These are phyloP conservation scores for Stipa capillata DNA, from an alignment of 176 grass and related monocot species.

Conservation along the genomic window DNA sequence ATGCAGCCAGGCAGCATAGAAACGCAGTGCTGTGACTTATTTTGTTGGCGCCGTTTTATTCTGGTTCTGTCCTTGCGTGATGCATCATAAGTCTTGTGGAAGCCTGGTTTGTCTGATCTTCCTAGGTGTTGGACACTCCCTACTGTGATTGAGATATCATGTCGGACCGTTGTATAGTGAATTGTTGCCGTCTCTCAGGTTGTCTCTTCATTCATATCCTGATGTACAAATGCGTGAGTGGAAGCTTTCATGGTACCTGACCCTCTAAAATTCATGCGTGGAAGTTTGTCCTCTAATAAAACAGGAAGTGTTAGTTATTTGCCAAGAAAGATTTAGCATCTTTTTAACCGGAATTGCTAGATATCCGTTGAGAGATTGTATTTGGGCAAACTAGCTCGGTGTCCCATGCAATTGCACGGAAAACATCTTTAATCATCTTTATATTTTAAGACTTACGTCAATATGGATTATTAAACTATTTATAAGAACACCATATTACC, in stretches of 20 bases:
- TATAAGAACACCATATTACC: too few species aligned
- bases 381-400: too few species aligned
- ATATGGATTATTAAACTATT: too few species aligned
- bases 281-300: neutral
- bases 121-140: neutral
- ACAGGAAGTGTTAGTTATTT: neutral
- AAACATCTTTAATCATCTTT: too few species aligned
- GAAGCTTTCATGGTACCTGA: neutral
- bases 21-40: neutral
- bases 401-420: too few species aligned
- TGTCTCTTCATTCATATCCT: neutral
- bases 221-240: neutral
- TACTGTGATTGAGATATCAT: conserved; percentile 11
- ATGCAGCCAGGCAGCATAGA: neutral
- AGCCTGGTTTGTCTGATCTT: neutral
- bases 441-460: too few species aligned
- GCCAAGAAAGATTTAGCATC: neutral
- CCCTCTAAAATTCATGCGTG: neutral
- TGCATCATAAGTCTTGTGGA: neutral
- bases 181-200: neutral
- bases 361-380: too few species aligned
- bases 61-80: neutral
- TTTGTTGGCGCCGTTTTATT: conserved; percentile 10
- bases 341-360: too few species aligned
- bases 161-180: conserved; percentile 2